Percentiles rank a stretch among this genome's conserved stretches.
phyloP scores from a whole-genome alignment of 2,329 filamentous ascomycete genomes.

The Thyridium curvatum region DNA sequence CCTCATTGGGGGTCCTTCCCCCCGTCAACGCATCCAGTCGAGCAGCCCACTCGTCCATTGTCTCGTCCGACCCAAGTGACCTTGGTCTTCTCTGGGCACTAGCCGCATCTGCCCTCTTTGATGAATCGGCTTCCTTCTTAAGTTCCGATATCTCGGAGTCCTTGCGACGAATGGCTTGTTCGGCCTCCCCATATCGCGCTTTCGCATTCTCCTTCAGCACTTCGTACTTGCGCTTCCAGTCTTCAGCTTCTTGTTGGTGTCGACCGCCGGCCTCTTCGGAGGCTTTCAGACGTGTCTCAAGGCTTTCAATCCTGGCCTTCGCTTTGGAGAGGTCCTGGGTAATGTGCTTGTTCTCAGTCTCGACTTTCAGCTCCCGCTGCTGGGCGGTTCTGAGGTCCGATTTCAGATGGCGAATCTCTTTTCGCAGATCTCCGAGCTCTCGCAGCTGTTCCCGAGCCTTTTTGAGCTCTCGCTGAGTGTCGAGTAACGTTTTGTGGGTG shows the following conservation, averaged over 20 bases:
- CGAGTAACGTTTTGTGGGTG: constrained; percentile 43
- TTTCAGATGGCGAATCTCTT: constrained; percentile 47
- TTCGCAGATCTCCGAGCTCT: constrained; percentile 43
- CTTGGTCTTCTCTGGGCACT: neutral
- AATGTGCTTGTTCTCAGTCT: constrained; percentile 26
- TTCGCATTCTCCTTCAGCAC: constrained; percentile 49
- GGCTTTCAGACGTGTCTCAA: constrained; percentile 20
- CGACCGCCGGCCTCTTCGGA: constrained; percentile 18
- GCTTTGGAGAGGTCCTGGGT: constrained; percentile 20
- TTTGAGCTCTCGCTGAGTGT: constrained; percentile 48
- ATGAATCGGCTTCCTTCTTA: constrained; percentile 42
- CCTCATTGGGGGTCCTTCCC: too few relatives aligned
- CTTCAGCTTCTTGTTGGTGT: constrained; percentile 25
- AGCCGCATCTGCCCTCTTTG: constrained; percentile 26
- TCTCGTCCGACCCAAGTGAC: neutral
- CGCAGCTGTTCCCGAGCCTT: constrained; percentile 47
- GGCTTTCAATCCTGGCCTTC: constrained; percentile 16
- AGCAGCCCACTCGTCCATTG: neutral
- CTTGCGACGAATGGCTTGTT: constrained; percentile 48
- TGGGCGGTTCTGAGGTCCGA: constrained; percentile 42
- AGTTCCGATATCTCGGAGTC: constrained; percentile 51
- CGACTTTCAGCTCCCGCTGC: constrained; percentile 30
- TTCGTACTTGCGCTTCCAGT: constrained; percentile 35
- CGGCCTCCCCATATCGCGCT: constrained; percentile 46
- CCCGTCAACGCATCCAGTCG: constrained; percentile 5